phyloP scores from a whole-genome alignment of 192 early-diverging fungal genomes.

The Piromyces finnis region DNA sequence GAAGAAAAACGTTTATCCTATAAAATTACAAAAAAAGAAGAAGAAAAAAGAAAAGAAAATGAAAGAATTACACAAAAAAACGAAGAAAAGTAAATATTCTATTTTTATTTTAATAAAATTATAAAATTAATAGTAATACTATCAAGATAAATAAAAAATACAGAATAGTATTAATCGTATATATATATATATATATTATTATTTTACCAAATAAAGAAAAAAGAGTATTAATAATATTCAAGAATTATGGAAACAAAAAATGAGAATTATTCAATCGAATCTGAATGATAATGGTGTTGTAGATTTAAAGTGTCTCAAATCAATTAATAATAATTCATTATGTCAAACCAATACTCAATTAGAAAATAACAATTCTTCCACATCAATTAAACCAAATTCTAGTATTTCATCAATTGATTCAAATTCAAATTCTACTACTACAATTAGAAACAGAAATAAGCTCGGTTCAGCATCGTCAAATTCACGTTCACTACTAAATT shows the following conservation, averaged over 20 bases:
- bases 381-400: too few relatives aligned
- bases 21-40: conserved; percentile 18
- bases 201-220: neutral
- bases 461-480: neutral
- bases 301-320: neutral
- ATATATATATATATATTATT: neutral
- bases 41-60: conserved; percentile 13
- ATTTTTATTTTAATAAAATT: neutral
- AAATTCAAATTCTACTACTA: neutral
- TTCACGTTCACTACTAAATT: neutral
- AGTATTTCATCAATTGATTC: too few relatives aligned
- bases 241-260: conserved; percentile 6
- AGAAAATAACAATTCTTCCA: neutral
- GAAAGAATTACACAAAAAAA: conserved; percentile 8
- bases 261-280: neutral
- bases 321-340: neutral
- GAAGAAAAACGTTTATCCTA: conserved; percentile 21
- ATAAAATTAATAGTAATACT: neutral
- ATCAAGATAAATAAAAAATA: neutral
- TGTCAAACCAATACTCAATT: neutral
- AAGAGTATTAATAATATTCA: conserved; percentile 7
- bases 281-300: neutral
- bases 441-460: neutral
- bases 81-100: conserved; percentile 12
- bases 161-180: neutral